Base-by-base conservation (phyloP, 805 yeast species). In the Candida multigemmis region DNA sequence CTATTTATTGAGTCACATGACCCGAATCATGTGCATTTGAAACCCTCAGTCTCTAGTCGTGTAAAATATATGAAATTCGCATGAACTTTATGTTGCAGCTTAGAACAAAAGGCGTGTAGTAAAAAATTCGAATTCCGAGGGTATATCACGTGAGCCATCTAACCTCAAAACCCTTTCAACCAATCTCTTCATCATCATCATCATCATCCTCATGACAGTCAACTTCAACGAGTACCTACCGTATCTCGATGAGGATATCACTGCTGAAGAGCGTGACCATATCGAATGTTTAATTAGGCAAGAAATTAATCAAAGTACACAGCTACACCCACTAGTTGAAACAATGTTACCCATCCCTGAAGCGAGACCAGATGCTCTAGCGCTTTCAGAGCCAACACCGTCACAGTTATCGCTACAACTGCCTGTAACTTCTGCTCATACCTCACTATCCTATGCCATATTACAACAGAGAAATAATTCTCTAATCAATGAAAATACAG, bases 391-490 rank as follows among this genome's bases (percentile, higher is more conserved):
- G n/a, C n/a, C n/a, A n/a, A n/a, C n/a, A n/a, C n/a, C n/a, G n/a
- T n/a, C n/a, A n/a, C n/a, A n/a, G n/a, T n/a, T n/a, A n/a, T n/a
- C n/a, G n/a, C n/a, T n/a, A n/a, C n/a, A n/a, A n/a, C n/a, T n/a
- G n/a, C n/a, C n/a, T n/a, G n/a, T n/a, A n/a, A n/a, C n/a, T n/a
- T n/a, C n/a, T n/a, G n/a, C n/a, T n/a, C n/a, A n/a, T 33, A 48
- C 63, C 7, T 48, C 66, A 4, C 33, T 68, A 15, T 56, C 62
- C 16, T 65, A 65, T 38, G 41, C 67, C 3, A 35, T 44, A 13
- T 48, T 63, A 22, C 59, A 67, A 25, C 49, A 55, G 16, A 39
- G 71, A 12, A 56, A 62, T n/a, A 42, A 74, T 13, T 41, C 49
- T 19, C 35, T 68, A 12, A 30, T 55, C 16, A 28, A 27, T 7